A percentile compares a stretch with the other conserved stretches of the same genome.
Conservation (phyloP, 129 eudicot species). For the Escallonia herrerae region DNA sequence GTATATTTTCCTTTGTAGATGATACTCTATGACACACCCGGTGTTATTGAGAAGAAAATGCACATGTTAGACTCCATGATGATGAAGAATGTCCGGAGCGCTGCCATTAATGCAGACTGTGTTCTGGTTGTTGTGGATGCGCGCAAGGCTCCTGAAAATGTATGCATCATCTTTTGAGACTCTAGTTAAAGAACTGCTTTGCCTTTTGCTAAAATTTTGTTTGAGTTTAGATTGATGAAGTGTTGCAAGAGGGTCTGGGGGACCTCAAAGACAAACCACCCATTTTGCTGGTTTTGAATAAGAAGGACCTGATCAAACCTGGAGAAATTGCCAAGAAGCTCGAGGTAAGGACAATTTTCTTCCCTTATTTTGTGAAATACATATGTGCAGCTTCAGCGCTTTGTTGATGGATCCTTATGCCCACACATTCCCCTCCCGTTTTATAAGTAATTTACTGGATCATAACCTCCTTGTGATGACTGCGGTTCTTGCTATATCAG, state of each 20-base stretch:
- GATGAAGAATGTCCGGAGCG: constrained; percentile 97
- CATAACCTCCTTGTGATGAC: too few relatives aligned
- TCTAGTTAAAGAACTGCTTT: neutral
- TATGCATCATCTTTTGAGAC: constrained; percentile 12
- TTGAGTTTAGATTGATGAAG: constrained; percentile 63
- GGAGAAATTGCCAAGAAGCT: constrained; percentile 95
- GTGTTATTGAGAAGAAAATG: constrained; percentile 94
- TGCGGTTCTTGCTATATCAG: too few relatives aligned
- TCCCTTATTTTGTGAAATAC: too few relatives aligned
- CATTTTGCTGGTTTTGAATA: constrained; percentile 80
- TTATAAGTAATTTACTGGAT: too few relatives aligned
- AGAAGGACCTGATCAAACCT: constrained; percentile 95
- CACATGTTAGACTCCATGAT: constrained; percentile 94
- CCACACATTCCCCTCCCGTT: too few relatives aligned
- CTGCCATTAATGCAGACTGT: constrained; percentile 85
- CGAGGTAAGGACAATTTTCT: constrained; percentile 39
- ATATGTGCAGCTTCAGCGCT: too few relatives aligned
- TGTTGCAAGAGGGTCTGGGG: constrained; percentile 73
- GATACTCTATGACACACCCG: constrained; percentile 96
- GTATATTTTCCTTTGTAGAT: constrained; percentile 49
- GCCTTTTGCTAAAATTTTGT: constrained; percentile 12
- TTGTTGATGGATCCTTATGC: too few relatives aligned
- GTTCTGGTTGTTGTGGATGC: constrained; percentile 91
- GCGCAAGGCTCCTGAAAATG: constrained; percentile 80
- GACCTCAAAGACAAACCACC: constrained; percentile 59